Base-by-base conservation (phyloP, 2,329 filamentous ascomycete genomes). In the Penicillium sp. region DNA sequence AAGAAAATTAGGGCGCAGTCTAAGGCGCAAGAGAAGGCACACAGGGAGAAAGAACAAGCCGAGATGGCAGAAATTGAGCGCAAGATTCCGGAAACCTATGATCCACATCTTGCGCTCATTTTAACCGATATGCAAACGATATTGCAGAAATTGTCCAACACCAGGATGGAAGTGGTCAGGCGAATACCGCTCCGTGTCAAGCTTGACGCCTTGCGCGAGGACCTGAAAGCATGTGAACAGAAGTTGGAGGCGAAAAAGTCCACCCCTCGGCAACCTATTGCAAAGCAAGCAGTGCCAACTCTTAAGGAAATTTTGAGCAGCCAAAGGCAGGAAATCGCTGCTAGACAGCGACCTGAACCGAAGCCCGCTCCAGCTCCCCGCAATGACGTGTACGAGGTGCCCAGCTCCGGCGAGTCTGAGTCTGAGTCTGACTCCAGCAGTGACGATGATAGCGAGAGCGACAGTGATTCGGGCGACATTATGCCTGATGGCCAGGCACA, bases 401-500 rank as follows among this genome's bases (percentile, higher is more conserved):
- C 33, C 14, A 53, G 50, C 50, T 53, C 50, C 5, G 22, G 50
- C 5, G 42, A 50, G 6, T 48, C 43, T 14, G 51, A 49, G 17
- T 50, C 47, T 31, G 26, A n/a, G 1, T 46, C 30, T 3, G 50
- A 47, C 6, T 38, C 41, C 7, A 44, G 30, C 28, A 25, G 37
- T 28, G 28, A 36, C 14, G 35, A 40, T 7, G 50, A 35, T 9
- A 48, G 36, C 16, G 14, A 35, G 1, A 50, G 36, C 2, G 51
- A 53, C 8, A 22, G 43, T 28, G 43, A 53, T 2, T 35, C 45
- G 12, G 53, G 53, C n/a, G 53, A 55, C 12, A 55, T 55, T 10
- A 40, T 55, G 48, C 40, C 47, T 12, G n/a, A 52, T 17, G 53
- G 53, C 9, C 53, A 45, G 4, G 45, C 35, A 5, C 1, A 4